A percentile compares a stretch with the other conserved stretches of the same genome.
Evolutionary conservation across 2,329 filamentous ascomycete genomes (phyloP).

Genomic region (Fusarium luffae): DNA sequence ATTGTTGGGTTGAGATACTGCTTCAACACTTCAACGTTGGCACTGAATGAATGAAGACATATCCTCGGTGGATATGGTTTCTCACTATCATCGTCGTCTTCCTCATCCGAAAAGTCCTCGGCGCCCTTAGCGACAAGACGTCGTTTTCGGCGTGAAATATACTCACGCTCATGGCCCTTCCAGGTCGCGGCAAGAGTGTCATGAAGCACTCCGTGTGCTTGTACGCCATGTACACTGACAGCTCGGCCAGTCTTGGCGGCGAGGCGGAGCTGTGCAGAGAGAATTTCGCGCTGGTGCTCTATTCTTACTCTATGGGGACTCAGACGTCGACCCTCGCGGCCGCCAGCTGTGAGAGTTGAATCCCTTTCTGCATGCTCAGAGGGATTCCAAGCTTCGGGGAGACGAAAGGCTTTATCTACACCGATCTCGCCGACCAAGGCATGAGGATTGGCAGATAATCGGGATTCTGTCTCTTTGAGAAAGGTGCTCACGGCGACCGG

Average conservation of each 20-base stretch:
- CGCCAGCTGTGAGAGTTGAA: conserved; percentile 69
- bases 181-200: conserved; percentile 73
- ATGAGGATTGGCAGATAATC: conserved; percentile 67
- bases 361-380: conserved; percentile 44
- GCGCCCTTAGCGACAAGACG: conserved; percentile 60
- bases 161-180: conserved; percentile 74
- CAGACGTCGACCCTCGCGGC: conserved; percentile 74
- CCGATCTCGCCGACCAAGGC: conserved; percentile 83
- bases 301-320: conserved; percentile 75
- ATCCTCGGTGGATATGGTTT: conserved; percentile 86
- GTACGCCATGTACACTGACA: conserved; percentile 79
- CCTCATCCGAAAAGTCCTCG: conserved; percentile 57
- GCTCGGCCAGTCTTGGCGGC: conserved; percentile 74
- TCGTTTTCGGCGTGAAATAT: conserved; percentile 69
- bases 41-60: conserved; percentile 94
- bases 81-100: conserved; percentile 40
- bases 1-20: conserved; percentile 81
- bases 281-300: conserved; percentile 73
- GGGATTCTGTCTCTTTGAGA: conserved; percentile 64
- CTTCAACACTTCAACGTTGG: conserved; percentile 76
- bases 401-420: conserved; percentile 79
- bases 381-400: conserved; percentile 70
- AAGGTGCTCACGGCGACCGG: conserved; percentile 70
- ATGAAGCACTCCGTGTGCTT: conserved; percentile 77
- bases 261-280: conserved; percentile 75